Percentiles rank a stretch among this genome's conserved stretches.
Conservation (phyloP, 208 protist species). For the Leptomonas seymouri region DNA sequence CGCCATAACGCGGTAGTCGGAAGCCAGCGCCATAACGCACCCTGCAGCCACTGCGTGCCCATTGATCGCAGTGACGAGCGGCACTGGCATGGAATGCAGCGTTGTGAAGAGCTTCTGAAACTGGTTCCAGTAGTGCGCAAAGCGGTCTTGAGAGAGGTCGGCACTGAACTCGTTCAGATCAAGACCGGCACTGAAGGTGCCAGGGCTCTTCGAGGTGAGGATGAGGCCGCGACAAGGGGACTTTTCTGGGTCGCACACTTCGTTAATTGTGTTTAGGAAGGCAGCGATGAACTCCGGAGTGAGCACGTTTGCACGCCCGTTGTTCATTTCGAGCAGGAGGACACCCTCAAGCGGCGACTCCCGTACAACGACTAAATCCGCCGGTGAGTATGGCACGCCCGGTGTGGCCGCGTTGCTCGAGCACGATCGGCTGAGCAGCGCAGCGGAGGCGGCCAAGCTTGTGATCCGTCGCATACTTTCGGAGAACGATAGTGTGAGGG, state of each 20-base stretch:
- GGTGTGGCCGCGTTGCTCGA: background rate
- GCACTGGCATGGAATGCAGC: constrained; percentile 69
- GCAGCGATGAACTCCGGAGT: constrained; percentile 43
- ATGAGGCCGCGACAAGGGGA: constrained; percentile 56
- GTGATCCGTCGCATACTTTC: constrained; percentile 1
- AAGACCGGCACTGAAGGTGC: constrained; percentile 64
- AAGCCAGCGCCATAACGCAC: constrained; percentile 66
- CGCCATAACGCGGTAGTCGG: constrained; percentile 85
- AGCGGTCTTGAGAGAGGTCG: constrained; percentile 36
- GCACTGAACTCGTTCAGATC: constrained; percentile 55
- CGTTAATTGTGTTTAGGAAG: constrained; percentile 46
- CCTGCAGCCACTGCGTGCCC: constrained; percentile 69
- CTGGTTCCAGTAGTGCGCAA: constrained; percentile 64
- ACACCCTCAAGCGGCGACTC: constrained; percentile 61
- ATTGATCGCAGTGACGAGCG: constrained; percentile 71
- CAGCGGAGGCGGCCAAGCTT: background rate
- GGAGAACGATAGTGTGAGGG: too few species aligned
- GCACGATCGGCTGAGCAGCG: background rate
- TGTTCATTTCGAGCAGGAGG: constrained; percentile 61
- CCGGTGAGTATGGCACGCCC: background rate
- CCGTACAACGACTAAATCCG: constrained; percentile 32
- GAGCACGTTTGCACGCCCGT: constrained; percentile 51
- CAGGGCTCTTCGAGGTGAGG: constrained; percentile 53
- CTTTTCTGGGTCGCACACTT: constrained; percentile 63
- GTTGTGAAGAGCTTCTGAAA: constrained; percentile 78